Conservation (phyloP, 2,329 filamentous ascomycete species). For the Hypoxylon sp. region DNA sequence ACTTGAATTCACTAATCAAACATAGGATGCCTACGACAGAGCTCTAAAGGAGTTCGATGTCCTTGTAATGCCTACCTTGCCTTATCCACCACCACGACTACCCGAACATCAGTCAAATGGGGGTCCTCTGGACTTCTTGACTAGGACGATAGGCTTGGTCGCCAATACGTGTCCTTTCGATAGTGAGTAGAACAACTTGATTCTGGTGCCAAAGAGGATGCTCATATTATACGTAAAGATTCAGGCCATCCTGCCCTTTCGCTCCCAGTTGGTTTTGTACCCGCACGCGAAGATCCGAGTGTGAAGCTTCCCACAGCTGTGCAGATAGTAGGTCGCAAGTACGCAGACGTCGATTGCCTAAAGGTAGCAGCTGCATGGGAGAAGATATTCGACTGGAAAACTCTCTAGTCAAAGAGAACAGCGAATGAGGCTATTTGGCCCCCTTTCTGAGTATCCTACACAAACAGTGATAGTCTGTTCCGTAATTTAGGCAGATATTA, state of each 20-base stretch:
- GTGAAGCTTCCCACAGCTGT: constrained; percentile 49
- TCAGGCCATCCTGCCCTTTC: constrained; percentile 52
- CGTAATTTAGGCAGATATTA: not conserved
- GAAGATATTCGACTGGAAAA: constrained; percentile 50
- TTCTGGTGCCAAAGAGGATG: not conserved
- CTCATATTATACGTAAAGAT: constrained; percentile 27
- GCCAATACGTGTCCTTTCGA: constrained; percentile 49
- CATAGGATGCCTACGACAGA: constrained; percentile 49
- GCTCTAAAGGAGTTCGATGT: constrained; percentile 48
- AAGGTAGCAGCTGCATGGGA: constrained; percentile 52
- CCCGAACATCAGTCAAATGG: constrained; percentile 37
- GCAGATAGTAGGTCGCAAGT: constrained; percentile 52
- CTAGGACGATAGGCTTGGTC: constrained; percentile 38
- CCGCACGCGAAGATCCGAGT: constrained; percentile 48
- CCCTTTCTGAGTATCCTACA: not conserved
- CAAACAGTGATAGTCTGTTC: too few relatives aligned
- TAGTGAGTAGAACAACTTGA: constrained; percentile 34
- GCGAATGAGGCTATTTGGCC: not conserved
- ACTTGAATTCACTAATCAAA: constrained; percentile 4
- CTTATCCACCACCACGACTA: constrained; percentile 41
- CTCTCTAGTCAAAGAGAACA: constrained; percentile 20
- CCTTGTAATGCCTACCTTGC: constrained; percentile 52
- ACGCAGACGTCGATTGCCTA: constrained; percentile 48
- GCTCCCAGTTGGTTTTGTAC: constrained; percentile 51
- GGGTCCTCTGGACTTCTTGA: constrained; percentile 39